A percentile compares a stretch with the other conserved stretches of the same genome.
Conservation (phyloP, 345 rosid genomes). For the Citrus glauca region DNA sequence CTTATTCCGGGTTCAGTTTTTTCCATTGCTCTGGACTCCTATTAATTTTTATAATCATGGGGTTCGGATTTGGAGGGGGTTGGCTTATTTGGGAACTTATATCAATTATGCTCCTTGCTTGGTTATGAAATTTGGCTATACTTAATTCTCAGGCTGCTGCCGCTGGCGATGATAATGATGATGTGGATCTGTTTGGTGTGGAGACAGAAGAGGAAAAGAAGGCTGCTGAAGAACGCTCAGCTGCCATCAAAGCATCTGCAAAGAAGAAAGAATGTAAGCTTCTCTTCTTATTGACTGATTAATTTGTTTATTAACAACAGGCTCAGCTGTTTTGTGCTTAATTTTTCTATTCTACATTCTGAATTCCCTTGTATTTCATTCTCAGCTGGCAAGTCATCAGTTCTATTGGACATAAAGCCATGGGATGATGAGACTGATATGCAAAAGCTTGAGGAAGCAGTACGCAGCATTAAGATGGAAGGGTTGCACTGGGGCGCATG, state of each 20-base stretch:
- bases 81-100: too few species aligned
- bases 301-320: not conserved
- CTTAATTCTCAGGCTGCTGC: constrained; percentile 37
- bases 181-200: constrained; percentile 79
- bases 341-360: not conserved
- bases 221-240: constrained; percentile 79
- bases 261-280: constrained; percentile 60
- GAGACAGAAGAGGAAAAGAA: constrained; percentile 92
- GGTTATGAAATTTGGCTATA: not conserved
- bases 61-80: too few species aligned
- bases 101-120: not conserved
- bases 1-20: not conserved
- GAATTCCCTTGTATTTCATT: not conserved
- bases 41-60: too few species aligned
- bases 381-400: constrained; percentile 76
- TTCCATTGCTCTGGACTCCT: not conserved
- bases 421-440: constrained; percentile 95
- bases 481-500: constrained; percentile 86
- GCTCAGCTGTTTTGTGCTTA: not conserved
- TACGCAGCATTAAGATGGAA: constrained; percentile 56
- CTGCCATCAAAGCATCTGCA: constrained; percentile 45
- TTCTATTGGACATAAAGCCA: constrained; percentile 70
- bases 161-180: constrained; percentile 61
- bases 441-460: constrained; percentile 80
- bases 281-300: not conserved